Base-by-base conservation (phyloP, 768 basidiomycete genomes). In the Phanerochaete carnosa region DNA sequence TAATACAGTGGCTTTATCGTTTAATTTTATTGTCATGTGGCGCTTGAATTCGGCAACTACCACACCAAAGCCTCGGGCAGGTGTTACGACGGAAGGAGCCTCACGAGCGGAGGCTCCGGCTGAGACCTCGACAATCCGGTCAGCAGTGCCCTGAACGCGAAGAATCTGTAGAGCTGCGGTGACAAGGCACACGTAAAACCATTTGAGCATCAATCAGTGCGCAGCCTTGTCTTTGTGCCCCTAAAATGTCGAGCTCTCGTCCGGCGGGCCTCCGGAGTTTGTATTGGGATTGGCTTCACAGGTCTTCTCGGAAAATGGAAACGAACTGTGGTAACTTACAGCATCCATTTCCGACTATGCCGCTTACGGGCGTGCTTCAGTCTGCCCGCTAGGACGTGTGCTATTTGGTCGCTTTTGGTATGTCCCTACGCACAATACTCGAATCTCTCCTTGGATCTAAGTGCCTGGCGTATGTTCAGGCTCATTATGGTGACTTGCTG, bases 231-330 rank as follows among this genome's bases (percentile, higher is more conserved):
- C 30, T 32, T 28, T 29, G 22, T 29, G 22, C 35, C 28, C 52
- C n/a, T 7, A 6, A 54, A 54, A 33, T 30, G 52, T 35, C 28
- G 15, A 6, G 26, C 26, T 35, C 52, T 54, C 7, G 26, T 11
- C 29, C 35, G 6, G 22, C 32, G 35, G 35, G 52, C 26, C 55
- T 30, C 43, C n/a, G 16, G 33, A n/a, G 29, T 28, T 55, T 22
- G 13, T 19, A 13, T 35, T 37, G 22, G 7, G 29, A 15, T 37
- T 33, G 35, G 7, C n/a, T 45, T 57, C 28, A 32, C 57, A 32
- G 32, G 35, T 58, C 47, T 25, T 11, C 26, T 22, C 57, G 35
- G 2, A 52, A 32, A 58, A 58, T 58, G 57, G 28, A 58, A 45
- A 47, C n/a, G 45, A 2, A 9, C 30, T 13, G 22, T 4, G 39